phyloP scores from a whole-genome alignment of 495 filamentous ascomycete genomes.

The Penicillium odoratum region DNA sequence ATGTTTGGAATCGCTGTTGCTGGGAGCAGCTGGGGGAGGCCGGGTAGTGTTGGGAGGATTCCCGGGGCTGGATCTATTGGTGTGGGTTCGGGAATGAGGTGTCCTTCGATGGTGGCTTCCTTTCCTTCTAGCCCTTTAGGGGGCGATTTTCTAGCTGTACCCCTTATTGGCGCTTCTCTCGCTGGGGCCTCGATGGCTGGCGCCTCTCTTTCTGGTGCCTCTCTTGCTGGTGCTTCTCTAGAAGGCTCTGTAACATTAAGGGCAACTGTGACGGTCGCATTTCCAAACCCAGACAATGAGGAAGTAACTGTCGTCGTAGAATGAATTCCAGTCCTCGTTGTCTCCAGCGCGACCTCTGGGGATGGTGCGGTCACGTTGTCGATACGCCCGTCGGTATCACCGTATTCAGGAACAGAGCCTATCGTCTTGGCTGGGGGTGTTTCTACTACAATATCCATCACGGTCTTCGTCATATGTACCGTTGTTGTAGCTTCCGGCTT shows the following conservation, averaged over 20 bases:
- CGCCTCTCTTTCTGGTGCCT: background rate
- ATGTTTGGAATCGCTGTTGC: constrained; percentile 17
- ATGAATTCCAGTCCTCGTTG: constrained; percentile 8
- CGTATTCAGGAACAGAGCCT: background rate
- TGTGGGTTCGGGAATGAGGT: background rate
- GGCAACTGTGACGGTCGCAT: constrained; percentile 5
- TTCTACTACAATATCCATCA: background rate
- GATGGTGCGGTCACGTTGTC: background rate
- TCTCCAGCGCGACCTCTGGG: background rate
- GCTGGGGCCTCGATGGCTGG: background rate
- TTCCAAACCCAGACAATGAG: constrained; percentile 3
- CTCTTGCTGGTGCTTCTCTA: background rate
- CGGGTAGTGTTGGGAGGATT: constrained; percentile 3
- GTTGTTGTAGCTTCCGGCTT: constrained; percentile 14
- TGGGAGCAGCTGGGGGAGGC: constrained; percentile 12
- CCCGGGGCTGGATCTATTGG: background rate
- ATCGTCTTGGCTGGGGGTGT: background rate
- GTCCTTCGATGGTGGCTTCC: background rate
- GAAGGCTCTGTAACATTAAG: background rate
- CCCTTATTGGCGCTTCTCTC: background rate
- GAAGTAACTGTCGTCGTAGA: background rate
- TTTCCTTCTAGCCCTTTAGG: background rate
- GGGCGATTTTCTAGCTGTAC: background rate
- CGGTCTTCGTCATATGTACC: constrained; percentile 18
- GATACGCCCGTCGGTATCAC: background rate